These are phyloP conservation scores for Tetrapisispora namnaoensis DNA, from an alignment of 805 yeast genomes.

Conservation along the genomic window DNA sequence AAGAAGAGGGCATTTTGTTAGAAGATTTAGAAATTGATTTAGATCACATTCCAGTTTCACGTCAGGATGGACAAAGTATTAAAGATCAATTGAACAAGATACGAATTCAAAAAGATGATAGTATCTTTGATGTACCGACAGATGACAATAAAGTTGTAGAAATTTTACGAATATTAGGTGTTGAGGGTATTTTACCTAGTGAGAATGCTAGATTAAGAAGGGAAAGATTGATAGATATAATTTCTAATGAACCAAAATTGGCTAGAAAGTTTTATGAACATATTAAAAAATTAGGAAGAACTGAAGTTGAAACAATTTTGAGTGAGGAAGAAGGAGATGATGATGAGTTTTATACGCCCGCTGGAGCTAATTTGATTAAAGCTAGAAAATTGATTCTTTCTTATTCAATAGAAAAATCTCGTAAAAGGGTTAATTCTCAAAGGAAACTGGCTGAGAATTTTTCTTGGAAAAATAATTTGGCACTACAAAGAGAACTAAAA, in stretches of 20 bases:
- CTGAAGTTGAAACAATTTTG: constrained; percentile 9
- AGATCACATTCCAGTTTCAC: constrained; percentile 1
- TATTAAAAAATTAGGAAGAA: neutral
- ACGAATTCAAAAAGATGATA: constrained; percentile 22
- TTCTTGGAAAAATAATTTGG: constrained; percentile 36
- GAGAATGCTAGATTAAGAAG: constrained; percentile 57
- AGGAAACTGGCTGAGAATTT: constrained; percentile 20
- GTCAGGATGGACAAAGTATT: constrained; percentile 16
- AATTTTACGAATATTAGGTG: constrained; percentile 39
- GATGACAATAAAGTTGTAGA: constrained; percentile 52
- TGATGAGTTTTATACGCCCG: constrained; percentile 83
- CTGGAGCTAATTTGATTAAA: constrained; percentile 41
- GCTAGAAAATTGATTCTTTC: constrained; percentile 45
- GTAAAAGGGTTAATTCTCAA: constrained; percentile 32
- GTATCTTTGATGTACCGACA: constrained; percentile 42
- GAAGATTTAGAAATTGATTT: constrained; percentile 22
- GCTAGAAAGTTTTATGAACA: constrained; percentile 8
- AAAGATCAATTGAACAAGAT: constrained; percentile 20
- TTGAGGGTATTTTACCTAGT: constrained; percentile 47
- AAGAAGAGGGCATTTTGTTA: constrained; percentile 4
- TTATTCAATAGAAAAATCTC: constrained; percentile 41
- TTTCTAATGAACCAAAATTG: constrained; percentile 29
- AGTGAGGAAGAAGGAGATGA: constrained; percentile 35
- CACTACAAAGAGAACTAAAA: constrained; percentile 37
- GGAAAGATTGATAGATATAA: constrained; percentile 41